phyloP scores from a whole-genome alignment of 768 basidiomycete genomes.

The Russula olivacea region DNA sequence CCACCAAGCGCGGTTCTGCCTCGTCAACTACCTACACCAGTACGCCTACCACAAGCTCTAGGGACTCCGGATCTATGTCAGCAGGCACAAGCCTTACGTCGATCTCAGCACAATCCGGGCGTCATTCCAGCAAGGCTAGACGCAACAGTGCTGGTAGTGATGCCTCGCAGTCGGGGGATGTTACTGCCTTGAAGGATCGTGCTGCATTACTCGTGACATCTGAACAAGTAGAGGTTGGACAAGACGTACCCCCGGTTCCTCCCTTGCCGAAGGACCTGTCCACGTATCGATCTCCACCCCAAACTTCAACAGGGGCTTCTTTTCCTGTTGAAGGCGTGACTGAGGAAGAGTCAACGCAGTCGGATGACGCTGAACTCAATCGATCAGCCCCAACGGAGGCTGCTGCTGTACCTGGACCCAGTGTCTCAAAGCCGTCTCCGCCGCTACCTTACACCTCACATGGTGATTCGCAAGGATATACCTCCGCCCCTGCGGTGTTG shows the following conservation, averaged over 20 bases:
- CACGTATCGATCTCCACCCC: conserved; percentile 66
- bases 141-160: conserved; percentile 88
- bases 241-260: conserved; percentile 84
- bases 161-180: conserved; percentile 64
- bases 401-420: conserved; percentile 36
- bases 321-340: conserved; percentile 40
- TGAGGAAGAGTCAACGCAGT: conserved; percentile 35
- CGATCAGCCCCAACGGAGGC: conserved; percentile 50
- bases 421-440: conserved; percentile 29
- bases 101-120: conserved; percentile 61
- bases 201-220: conserved; percentile 53
- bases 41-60: conserved; percentile 69
- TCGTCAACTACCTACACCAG: conserved; percentile 84
- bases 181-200: conserved; percentile 58
- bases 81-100: conserved; percentile 74
- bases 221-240: conserved; percentile 52
- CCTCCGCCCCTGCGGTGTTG: conserved; percentile 42
- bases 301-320: conserved; percentile 49
- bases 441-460: conserved; percentile 26
- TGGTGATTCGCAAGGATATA: conserved; percentile 32
- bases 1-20: conserved; percentile 82
- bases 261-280: conserved; percentile 87
- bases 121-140: conserved; percentile 60
- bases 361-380: conserved; percentile 44
- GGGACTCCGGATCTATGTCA: conserved; percentile 82